Conservation (phyloP, 1,139 yeast genomes). For the Debaryomyces coudertii region DNA sequence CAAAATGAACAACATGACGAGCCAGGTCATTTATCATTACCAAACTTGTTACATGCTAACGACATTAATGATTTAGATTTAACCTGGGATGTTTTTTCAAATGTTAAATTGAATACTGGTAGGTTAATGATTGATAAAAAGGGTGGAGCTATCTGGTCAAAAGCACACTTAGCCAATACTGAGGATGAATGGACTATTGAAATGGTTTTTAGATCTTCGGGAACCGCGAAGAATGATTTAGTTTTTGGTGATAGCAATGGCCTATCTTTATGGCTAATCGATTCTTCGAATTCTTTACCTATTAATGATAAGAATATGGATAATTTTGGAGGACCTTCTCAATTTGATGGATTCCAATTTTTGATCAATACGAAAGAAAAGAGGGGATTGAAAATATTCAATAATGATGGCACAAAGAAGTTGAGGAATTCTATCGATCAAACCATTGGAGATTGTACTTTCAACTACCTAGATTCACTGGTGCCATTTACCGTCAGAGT, state of each 20-base stretch:
- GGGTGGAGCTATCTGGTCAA: constrained; percentile 55
- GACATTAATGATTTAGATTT: constrained; percentile 25
- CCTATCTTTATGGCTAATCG: constrained; percentile 53
- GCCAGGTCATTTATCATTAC: constrained; percentile 36
- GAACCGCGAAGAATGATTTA: constrained; percentile 33
- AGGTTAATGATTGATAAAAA: constrained; percentile 40
- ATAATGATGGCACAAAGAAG: constrained; percentile 56
- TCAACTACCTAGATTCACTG: constrained; percentile 64
- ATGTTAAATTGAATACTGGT: constrained; percentile 40
- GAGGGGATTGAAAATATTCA: constrained; percentile 56
- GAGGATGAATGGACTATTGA: constrained; percentile 61
- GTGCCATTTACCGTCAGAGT: constrained; percentile 71
- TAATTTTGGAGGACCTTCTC: constrained; percentile 53
- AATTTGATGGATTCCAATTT: constrained; percentile 64
- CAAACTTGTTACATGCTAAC: constrained; percentile 32
- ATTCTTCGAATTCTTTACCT: constrained; percentile 27
- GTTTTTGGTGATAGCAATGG: constrained; percentile 45
- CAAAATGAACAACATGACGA: constrained; percentile 11
- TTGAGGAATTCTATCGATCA: constrained; percentile 28
- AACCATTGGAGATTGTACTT: constrained; percentile 58
- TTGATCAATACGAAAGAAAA: constrained; percentile 52
- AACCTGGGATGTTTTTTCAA: constrained; percentile 35
- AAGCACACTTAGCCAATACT: constrained; percentile 30
- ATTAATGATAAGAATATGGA: constrained; percentile 24
- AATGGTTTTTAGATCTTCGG: constrained; percentile 61